Base-by-base conservation (phyloP, 495 filamentous ascomycete genomes). In the Tuber aestivum region DNA sequence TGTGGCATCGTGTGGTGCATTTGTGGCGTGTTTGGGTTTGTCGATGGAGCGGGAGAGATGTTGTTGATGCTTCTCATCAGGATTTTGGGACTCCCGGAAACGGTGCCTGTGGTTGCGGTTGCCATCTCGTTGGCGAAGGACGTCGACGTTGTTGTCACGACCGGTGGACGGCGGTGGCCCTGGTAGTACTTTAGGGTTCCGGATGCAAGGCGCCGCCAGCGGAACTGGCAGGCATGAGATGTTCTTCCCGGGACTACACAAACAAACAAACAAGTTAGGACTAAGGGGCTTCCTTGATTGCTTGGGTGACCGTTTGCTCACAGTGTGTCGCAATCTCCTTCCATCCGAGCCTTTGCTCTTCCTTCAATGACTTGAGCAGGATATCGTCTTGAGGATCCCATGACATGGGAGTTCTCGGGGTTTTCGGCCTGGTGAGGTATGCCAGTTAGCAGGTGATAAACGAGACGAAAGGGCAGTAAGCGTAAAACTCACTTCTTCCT, bases 241-340 rank as follows among this genome's bases (percentile, higher is more conserved):
- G 82, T 83, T 71, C 82, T 79, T 12, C 81, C 81, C 35, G 73
- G 76, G 70, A 83, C 81, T 77, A 32, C 27, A 45, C 50, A 75
- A 75, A 35, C 45, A 75, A 75, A 35, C 45, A 40, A 35, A 70
- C 41, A 40, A 41, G 69, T 82, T 80, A 65, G 56, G 56, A 82
- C 77, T 41, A 72, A 81, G 38, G 69, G 50, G 71, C n/a, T 45
- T 50, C 18, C 40, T 73, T 70, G 35, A 72, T 41, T 44, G 50
- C 23, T 56, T 16, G 18, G 9, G 42, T 70, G 65, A 50, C 37
- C 18, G 42, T 50, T 38, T 70, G 69, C 81, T 74, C 75, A 83
- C 81, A 83, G 56, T 83, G 81, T 73, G 82, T 83, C 42, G 82
- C 81, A 27, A 83, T 83, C 76, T 83, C 81, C 68, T 83, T 83